Conservation (phyloP, 768 basidiomycete species). For the Kwoniella sp. region DNA sequence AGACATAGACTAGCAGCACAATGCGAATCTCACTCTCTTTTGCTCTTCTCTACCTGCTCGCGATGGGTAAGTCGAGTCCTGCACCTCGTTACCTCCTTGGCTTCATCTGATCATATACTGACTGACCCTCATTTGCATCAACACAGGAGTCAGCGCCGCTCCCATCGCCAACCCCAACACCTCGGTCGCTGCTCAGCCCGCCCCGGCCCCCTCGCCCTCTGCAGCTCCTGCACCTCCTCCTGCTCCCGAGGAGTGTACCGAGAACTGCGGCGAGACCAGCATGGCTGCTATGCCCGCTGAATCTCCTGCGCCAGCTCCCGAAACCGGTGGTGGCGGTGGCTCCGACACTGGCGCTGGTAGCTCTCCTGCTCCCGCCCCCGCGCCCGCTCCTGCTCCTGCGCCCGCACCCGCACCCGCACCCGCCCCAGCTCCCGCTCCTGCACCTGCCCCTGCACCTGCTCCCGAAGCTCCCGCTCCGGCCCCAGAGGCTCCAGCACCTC, state of each 20-base stretch:
- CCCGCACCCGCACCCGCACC: background rate
- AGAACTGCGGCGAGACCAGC: conserved; percentile 7
- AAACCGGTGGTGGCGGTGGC: conserved; percentile 8
- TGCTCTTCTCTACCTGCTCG: background rate
- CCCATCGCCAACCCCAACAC: conserved; percentile 10
- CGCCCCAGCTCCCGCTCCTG: conserved; percentile 11
- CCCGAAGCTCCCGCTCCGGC: background rate
- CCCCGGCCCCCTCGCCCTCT: conserved; percentile 2
- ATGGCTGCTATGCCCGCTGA: conserved; percentile 4
- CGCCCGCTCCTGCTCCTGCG: conserved; percentile 1
- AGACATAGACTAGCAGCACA: background rate
- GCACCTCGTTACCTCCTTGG: too few relatives aligned
- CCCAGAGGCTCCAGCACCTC: background rate
- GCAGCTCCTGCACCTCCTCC: background rate
- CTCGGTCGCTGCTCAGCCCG: conserved; percentile 4
- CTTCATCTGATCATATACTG: background rate
- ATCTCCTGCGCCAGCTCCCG: background rate
- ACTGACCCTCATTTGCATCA: background rate
- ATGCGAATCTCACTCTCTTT: conserved; percentile 19
- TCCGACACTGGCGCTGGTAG: conserved; percentile 1
- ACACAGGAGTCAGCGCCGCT: conserved; percentile 6
- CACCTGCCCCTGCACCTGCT: conserved; percentile 7
- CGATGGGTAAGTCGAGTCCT: conserved; percentile 1
- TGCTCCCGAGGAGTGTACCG: background rate
- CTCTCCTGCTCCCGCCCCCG: conserved; percentile 5